A percentile compares a stretch with the other conserved stretches of the same genome.
These are phyloP conservation scores for Auriscalpium orientale DNA, from an alignment of 768 basidiomycete genomes.

Conservation along the genomic window DNA sequence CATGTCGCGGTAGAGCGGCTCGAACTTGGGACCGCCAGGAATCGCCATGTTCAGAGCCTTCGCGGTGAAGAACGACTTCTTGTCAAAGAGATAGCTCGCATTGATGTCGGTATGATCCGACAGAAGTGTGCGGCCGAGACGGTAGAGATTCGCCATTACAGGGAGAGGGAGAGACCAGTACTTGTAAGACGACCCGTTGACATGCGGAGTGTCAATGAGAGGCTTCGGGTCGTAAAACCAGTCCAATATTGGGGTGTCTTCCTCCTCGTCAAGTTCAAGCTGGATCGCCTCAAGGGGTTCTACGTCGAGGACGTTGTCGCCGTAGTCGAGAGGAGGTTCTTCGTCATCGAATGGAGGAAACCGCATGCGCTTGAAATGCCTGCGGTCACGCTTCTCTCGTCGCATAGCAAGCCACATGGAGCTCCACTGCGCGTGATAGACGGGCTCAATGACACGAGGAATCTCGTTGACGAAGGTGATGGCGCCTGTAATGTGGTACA, in stretches of 20 bases:
- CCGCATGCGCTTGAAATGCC: conserved; percentile 99
- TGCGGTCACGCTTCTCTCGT: conserved; percentile 93
- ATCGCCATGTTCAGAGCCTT: conserved; percentile 97
- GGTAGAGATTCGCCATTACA: conserved; percentile 94
- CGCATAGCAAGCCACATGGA: conserved; percentile 99
- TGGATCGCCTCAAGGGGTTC: conserved; percentile 98
- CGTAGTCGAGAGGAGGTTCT: conserved; percentile 97
- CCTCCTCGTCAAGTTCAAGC: conserved; percentile 86
- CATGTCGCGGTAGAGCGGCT: conserved; percentile 95
- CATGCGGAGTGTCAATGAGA: conserved; percentile 77
- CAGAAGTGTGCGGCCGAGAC: conserved; percentile 87
- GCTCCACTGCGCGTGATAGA: conserved; percentile 99
- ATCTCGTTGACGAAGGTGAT: conserved; percentile 99
- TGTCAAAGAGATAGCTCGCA: conserved; percentile 91
- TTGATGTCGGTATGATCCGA: conserved; percentile 91
- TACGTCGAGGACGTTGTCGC: conserved; percentile 96
- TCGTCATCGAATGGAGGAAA: conserved; percentile 99
- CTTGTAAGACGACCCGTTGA: conserved; percentile 90
- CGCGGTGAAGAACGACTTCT: conserved; percentile 95
- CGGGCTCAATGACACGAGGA: conserved; percentile 91
- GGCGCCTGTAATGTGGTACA: conserved; percentile 98
- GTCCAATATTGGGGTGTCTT: conserved; percentile 85
- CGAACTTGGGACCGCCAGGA: conserved; percentile 97
- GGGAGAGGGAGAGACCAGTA: conserved; percentile 92
- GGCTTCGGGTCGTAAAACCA: conserved; percentile 99